phyloP scores from a whole-genome alignment of 371 early-diverging fungal species.

The Circinella minor region DNA sequence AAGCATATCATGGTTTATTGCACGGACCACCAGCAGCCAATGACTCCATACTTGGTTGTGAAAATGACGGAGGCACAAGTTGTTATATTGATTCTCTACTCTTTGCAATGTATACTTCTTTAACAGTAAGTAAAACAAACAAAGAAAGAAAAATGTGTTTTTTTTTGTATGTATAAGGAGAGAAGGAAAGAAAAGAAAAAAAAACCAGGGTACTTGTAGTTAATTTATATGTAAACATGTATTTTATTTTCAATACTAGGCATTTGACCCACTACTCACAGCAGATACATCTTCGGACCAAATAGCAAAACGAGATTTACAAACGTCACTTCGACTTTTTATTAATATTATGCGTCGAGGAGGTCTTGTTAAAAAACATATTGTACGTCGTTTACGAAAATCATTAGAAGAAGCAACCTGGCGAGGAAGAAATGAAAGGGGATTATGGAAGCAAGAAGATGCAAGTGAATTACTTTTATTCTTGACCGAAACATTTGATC shows the following conservation, averaged over 20 bases:
- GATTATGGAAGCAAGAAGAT: slow-evolving; percentile 60
- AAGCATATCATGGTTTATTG: slow-evolving; percentile 42
- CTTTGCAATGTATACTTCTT: slow-evolving; percentile 64
- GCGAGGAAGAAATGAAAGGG: slow-evolving; percentile 32
- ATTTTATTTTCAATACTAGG: slow-evolving; percentile 4
- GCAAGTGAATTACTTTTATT: slow-evolving; percentile 62
- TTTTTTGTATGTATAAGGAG: no score
- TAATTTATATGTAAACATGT: no score
- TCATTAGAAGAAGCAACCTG: slow-evolving; percentile 54
- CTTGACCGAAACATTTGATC: slow-evolving; percentile 55
- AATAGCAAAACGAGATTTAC: slow-evolving; percentile 37
- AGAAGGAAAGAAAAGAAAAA: no score
- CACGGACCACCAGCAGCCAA: slow-evolving; percentile 10
- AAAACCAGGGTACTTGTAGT: no score
- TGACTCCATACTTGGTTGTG: slow-evolving; percentile 41
- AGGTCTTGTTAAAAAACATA: slow-evolving; percentile 42
- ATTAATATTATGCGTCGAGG: slow-evolving; percentile 61
- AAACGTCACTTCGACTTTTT: slow-evolving; percentile 55
- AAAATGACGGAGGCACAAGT: slow-evolving; percentile 60
- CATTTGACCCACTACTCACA: slow-evolving; percentile 51
- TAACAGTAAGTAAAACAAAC: slow-evolving; percentile 24
- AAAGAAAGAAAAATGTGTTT: no score
- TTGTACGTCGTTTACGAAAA: slow-evolving; percentile 52
- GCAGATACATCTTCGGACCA: slow-evolving; percentile 27
- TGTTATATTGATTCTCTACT: slow-evolving; percentile 63